phyloP scores from a whole-genome alignment of 352 stramenopile species.

The Globisporangium polare region DNA sequence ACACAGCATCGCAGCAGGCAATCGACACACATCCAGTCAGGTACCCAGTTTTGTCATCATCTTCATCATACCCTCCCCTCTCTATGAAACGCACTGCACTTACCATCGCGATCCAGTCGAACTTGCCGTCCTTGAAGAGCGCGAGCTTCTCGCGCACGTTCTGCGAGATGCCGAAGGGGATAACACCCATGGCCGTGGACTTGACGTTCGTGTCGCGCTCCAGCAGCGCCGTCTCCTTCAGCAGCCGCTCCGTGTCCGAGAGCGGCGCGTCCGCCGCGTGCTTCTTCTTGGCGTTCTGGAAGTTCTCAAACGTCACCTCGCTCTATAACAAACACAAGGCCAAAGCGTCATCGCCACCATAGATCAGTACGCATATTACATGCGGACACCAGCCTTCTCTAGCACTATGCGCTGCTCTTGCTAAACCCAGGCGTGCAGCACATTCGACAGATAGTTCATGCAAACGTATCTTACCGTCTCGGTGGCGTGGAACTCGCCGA shows the following conservation, averaged over 20 bases:
- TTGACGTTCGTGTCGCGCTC: constrained; percentile 84
- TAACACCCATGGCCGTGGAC: constrained; percentile 86
- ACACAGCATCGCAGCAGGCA: not conserved
- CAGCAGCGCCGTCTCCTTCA: constrained; percentile 76
- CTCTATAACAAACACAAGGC: constrained; percentile 21
- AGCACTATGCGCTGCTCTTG: not conserved
- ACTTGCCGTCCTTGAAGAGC: constrained; percentile 73
- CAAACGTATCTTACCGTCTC: constrained; percentile 37
- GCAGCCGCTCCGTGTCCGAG: constrained; percentile 78
- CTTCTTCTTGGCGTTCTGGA: constrained; percentile 65
- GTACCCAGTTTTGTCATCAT: not conserved
- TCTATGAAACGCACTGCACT: not conserved
- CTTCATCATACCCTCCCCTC: not conserved
- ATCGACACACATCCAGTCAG: too few species aligned
- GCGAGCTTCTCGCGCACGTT: constrained; percentile 78
- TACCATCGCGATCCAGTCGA: constrained; percentile 89
- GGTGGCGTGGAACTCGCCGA: constrained; percentile 86
- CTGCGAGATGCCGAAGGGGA: constrained; percentile 83
- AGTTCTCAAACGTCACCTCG: constrained; percentile 79
- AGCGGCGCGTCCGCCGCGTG: constrained; percentile 74
- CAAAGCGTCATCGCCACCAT: not conserved
- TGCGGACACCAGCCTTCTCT: not conserved
- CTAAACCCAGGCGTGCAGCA: not conserved
- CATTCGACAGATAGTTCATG: not conserved
- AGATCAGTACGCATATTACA: constrained; percentile 7